phyloP scores from a whole-genome alignment of 1,139 yeast genomes.

The Debaryomyces singareniensis region DNA sequence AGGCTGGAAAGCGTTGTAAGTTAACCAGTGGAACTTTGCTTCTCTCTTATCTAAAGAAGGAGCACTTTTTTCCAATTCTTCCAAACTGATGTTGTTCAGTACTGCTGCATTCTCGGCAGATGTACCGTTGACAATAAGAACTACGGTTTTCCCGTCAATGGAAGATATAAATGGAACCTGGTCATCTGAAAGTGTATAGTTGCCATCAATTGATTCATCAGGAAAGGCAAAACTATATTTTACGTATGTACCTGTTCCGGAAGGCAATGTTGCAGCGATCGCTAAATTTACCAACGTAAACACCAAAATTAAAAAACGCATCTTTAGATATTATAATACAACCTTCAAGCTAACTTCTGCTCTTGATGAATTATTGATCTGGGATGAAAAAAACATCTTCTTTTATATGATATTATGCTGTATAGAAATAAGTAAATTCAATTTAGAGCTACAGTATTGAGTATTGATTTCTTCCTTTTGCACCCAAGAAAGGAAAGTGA shows the following conservation, averaged over 20 bases:
- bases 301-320: constrained; percentile 6
- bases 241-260: constrained; percentile 3
- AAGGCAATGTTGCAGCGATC: constrained; percentile 6
- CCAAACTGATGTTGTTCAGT: constrained; percentile 3
- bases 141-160: constrained; percentile 11
- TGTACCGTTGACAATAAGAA: constrained; percentile 14
- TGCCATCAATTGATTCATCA: constrained; percentile 12
- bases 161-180: constrained; percentile 11
- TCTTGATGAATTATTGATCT: no score
- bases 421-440: no score
- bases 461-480: constrained; percentile 4
- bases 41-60: constrained; percentile 9
- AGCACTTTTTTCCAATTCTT: constrained; percentile 1
- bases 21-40: constrained; percentile 9
- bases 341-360: no score
- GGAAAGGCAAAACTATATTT: constrained; percentile 9
- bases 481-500: constrained; percentile 5
- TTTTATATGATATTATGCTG: no score
- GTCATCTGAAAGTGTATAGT: constrained; percentile 9
- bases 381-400: no score
- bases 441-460: no score
- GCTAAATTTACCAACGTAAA: constrained; percentile 7
- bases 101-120: constrained; percentile 9
- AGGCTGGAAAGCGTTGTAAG: constrained; percentile 9
- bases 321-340: no score